Evolutionary conservation across 306 rosid species (phyloP), one percentile per base, ranked within the genome.

Genomic region (Amphicarpaea edgeworthii): DNA sequence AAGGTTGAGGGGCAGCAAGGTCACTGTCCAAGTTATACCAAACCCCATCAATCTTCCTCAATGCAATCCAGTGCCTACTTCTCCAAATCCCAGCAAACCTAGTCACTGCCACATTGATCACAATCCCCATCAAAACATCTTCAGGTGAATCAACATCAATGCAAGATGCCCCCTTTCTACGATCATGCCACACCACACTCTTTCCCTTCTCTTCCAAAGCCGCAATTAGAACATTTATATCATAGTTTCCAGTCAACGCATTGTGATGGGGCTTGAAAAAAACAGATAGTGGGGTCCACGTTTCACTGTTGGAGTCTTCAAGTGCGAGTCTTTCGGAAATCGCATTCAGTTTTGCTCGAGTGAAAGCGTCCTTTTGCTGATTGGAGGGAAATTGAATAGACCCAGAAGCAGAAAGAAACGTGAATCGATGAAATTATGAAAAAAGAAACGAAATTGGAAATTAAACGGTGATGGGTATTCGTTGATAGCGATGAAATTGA

Each of bases 1-100:
- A 96, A 66, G 90, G 37, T 79, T 72, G 61, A 41, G 98, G 97
- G 19, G 79, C 83, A 73, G 43, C 24, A 74, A 87, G 90, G 83
- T 92, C 99, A 66, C 99, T 90, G 57, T 96, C 99, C 88, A 96
- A 87, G 82, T 92, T 91, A 74, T 84, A 90, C 98, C 98, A 87
- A 70, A 73, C 81, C 53, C 89, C 93, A 40, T 73, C 73, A 62
- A 92, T 71, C 85, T 83, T 89, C 89, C 90, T 90, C 85, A 92
- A 54, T 4, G 97, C 46, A 68, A 92, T 62, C 99, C 98, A 96
- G 65, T 92, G 99, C 79, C 98, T 88, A 82, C 89, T 67, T 73
- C 41, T 92, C 97, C 98, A 92, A 20, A 96, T 41, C 86, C 98
- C 98, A 55, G 68, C 88, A 85, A 81, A 83, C 82, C 87, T 89